Base-by-base conservation (phyloP, 306 rosid genomes). In the Vigna reflexopilosa region DNA sequence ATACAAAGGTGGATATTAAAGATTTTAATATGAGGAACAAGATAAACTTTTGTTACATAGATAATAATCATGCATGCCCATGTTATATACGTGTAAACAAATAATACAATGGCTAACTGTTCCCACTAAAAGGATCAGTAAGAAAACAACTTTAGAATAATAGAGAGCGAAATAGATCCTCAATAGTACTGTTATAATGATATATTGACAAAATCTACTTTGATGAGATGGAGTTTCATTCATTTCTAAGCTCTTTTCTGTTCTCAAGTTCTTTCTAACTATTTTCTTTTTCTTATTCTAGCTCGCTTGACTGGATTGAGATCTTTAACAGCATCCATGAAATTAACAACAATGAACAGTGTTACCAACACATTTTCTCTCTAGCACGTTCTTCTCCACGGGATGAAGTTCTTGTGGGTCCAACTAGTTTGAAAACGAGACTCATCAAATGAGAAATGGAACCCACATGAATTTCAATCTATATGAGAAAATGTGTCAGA, bases 61-160 rank as follows among this genome's bases (percentile, higher is more conserved):
- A 76, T 49, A 20, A 72, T 12, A 10, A 54, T 65, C 40, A 32
- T 40, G 73, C 62, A 61, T 61, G 48, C 20, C 73, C 48, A 50
- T 52, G 51, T 48, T 48, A 50, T 67, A 51, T 54, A 65, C 58
- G 36, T 30, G 61, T 15, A 73, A 44, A 80, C 17, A 67, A 32
- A 47, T 48, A 75, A 38, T 32, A 49, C 5, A 77, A 57, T 38
- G 52, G 44, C 4, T 62, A 62, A 70, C 26, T 57, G 19, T 71
- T 79, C 24, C 78, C 30, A 11, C 14, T 34, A 51, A 5, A 51
- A 76, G 42, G 22, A 48, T 62, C 79, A 22, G 8, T 58, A 51
- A 34, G 42, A 63, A 34, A 28, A 30, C 40, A 20, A 38, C 28
- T 65, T 51, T 52, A 6, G 30, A 76, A 52, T 14, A 76, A 52